Conservation (phyloP, 1,139 yeast genomes). For the Candida tunisiensis region DNA sequence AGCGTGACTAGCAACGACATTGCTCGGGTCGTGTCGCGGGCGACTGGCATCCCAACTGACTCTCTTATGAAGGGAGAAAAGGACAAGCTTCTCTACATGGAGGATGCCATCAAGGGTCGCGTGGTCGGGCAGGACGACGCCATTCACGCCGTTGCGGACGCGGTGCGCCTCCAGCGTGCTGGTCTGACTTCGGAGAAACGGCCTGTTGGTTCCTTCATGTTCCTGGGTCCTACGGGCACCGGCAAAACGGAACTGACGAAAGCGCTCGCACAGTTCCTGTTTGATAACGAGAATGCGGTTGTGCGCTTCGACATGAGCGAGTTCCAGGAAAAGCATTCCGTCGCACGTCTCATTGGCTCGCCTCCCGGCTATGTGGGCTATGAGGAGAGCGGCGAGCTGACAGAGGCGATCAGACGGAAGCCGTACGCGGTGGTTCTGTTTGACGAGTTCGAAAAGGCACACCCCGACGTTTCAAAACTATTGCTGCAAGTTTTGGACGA, state of each 20-base stretch:
- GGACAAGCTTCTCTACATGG: constrained; percentile 60
- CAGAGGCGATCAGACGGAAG: constrained; percentile 77
- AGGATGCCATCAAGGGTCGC: constrained; percentile 46
- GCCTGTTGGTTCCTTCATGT: constrained; percentile 89
- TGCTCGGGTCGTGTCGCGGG: constrained; percentile 92
- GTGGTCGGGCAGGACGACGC: constrained; percentile 97
- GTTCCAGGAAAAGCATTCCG: constrained; percentile 87
- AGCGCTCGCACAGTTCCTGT: constrained; percentile 87
- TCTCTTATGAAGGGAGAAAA: constrained; percentile 93
- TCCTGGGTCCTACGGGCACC: constrained; percentile 91
- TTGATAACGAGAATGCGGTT: constrained; percentile 93
- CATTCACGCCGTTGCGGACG: constrained; percentile 89
- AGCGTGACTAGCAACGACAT: constrained; percentile 89
- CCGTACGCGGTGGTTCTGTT: constrained; percentile 92
- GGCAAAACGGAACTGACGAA: constrained; percentile 98
- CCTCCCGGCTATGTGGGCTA: constrained; percentile 98
- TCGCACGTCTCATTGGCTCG: constrained; percentile 87
- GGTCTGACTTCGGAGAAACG: constrained; percentile 92
- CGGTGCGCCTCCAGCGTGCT: constrained; percentile 85
- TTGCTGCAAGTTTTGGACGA: constrained; percentile 87
- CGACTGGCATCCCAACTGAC: constrained; percentile 97
- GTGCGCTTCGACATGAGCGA: constrained; percentile 97
- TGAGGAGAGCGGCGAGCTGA: constrained; percentile 93
- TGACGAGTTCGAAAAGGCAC: constrained; percentile 98
- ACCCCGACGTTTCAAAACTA: constrained; percentile 91